Conservation (phyloP, 2,329 filamentous ascomycete genomes). For the Monosporascus sp. region DNA sequence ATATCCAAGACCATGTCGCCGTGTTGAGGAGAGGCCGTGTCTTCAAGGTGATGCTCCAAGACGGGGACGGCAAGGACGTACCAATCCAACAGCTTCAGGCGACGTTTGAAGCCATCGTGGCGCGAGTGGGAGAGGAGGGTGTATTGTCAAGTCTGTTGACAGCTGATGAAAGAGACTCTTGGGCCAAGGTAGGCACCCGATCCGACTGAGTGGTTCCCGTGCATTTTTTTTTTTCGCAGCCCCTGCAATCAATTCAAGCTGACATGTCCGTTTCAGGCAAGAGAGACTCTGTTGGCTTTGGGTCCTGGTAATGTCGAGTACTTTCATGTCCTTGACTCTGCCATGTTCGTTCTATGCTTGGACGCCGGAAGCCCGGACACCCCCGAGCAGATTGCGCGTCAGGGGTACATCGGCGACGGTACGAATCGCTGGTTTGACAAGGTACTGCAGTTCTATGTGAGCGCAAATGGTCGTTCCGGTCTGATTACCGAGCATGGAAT, state of each 20-base stretch:
- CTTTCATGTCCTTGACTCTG: slow-evolving; percentile 5
- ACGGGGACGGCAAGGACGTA: slow-evolving; percentile 3
- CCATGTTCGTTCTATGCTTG: slow-evolving; percentile 7
- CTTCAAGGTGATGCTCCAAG: slow-evolving; percentile 6
- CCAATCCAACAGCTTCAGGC: slow-evolving; percentile 1
- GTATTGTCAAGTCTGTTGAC: too few relatives aligned
- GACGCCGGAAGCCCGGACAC: slow-evolving; percentile 3
- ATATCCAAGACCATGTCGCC: background rate
- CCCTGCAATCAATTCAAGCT: too few relatives aligned
- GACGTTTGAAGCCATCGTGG: too few relatives aligned
- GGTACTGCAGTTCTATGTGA: slow-evolving; percentile 6
- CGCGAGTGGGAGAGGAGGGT: too few relatives aligned
- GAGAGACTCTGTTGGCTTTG: slow-evolving; percentile 1
- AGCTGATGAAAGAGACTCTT: too few relatives aligned
- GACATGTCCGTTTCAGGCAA: background rate
- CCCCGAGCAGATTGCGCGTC: slow-evolving; percentile 1
- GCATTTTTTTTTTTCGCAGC: too few relatives aligned
- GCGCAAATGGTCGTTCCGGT: slow-evolving; percentile 7
- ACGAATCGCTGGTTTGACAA: slow-evolving; percentile 11
- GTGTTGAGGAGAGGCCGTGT: slow-evolving; percentile 5
- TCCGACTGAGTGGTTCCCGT: too few relatives aligned
- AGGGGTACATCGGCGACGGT: slow-evolving; percentile 4
- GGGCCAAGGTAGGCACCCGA: too few relatives aligned
- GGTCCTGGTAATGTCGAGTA: slow-evolving; percentile 3
- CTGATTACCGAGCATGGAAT: slow-evolving; percentile 6